Base-by-base conservation (phyloP, 352 stramenopile species). In the Phytophthora aleatoria region DNA sequence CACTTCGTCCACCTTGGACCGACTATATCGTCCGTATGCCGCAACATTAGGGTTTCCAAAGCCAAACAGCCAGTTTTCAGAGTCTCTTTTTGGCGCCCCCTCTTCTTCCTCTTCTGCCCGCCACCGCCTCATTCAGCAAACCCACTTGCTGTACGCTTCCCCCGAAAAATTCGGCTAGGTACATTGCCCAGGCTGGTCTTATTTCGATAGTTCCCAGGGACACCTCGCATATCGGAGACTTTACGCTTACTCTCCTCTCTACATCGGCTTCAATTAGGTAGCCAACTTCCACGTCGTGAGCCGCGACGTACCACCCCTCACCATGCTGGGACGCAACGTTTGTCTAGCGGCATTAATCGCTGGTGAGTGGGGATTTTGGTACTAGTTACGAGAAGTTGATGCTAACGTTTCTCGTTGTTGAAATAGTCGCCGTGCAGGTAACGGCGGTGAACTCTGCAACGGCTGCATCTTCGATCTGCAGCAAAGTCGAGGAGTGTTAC, bases 401-500 rank as follows among this genome's bases (percentile, higher is more conserved):
- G 16, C 24, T 51, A 15, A 60, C 41, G 10, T 30, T 11, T 26
- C 42, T 27, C 43, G 16, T 16, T 41, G 9, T 52, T 52, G 26
- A 7, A 35, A 50, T 39, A 74, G 57, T 73, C 45, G 59, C 59
- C 0, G 63, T 66, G 28, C 63, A 76, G 41, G 55, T 76, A 11
- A 64, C 44, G 43, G 30, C 52, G 24, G 50, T 57, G 28, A 51
- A 68, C 13, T 64, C 66, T n/a, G 24, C 24, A 28, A 33, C 43
- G 28, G 43, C 43, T 11, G 64, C 49, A 16, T 67, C 61, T 38
- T 68, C 61, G 3, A 66, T 83, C n/a, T 85, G 75, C 44, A 64
- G 8, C 31, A 66, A 66, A 33, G 73, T 58, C 0, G 54, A 78
- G 24, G 71, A 76, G 44, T 87, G 78, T 66, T 82, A 81, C 45